Conservation (phyloP, 495 filamentous ascomycete genomes). For the Neurospora tetraspora region DNA sequence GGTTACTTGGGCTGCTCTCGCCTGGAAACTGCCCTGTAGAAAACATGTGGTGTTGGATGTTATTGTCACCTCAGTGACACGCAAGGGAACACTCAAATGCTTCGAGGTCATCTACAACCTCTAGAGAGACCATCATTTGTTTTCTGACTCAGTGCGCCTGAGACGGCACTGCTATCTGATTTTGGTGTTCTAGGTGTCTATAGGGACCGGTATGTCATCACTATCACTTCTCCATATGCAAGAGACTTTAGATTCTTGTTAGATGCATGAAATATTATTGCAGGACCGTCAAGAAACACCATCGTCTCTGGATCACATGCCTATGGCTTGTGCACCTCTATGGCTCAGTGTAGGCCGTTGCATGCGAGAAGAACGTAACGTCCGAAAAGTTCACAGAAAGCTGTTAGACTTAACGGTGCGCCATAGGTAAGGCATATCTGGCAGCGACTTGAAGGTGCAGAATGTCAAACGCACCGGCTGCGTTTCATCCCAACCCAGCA, state of each 20-base stretch:
- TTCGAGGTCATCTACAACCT: background rate
- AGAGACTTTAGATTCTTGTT: background rate
- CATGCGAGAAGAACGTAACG: background rate
- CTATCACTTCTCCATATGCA: background rate
- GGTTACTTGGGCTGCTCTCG: background rate
- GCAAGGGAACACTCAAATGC: background rate
- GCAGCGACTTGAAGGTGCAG: background rate
- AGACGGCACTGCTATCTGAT: background rate
- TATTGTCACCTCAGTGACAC: background rate
- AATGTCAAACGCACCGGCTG: background rate
- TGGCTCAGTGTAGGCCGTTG: background rate
- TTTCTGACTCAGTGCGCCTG: background rate
- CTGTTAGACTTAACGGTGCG: background rate
- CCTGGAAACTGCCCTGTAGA: background rate
- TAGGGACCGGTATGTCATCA: background rate
- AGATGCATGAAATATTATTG: background rate
- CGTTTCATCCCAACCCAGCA: background rate
- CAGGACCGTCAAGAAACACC: background rate
- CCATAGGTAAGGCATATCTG: background rate
- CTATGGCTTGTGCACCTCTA: background rate
- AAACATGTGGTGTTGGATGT: background rate
- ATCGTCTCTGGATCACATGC: background rate
- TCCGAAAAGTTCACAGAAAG: background rate
- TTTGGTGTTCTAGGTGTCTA: background rate
- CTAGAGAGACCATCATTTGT: background rate